Percentiles rank a stretch among this genome's conserved stretches.
phyloP scores from a whole-genome alignment of 1,139 yeast species.

The Lodderomyces theae region DNA sequence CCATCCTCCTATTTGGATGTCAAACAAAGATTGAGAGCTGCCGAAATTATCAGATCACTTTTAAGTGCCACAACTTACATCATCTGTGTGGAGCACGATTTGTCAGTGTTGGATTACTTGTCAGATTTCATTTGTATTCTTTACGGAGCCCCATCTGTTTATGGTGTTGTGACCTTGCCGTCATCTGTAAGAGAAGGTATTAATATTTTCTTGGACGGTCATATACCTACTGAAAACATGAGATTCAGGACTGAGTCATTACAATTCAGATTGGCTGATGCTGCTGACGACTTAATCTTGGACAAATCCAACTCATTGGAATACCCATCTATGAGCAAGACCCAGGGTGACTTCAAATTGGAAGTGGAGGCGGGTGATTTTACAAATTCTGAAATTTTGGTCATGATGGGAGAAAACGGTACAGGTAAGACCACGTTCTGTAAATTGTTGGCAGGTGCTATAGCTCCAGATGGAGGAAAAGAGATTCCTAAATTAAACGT shows the following conservation, averaged over 20 bases:
- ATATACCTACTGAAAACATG: slow-evolving; percentile 93
- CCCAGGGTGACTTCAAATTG: slow-evolving; percentile 93
- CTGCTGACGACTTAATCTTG: slow-evolving; percentile 70
- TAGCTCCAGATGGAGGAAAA: slow-evolving; percentile 76
- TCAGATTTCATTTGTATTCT: slow-evolving; percentile 95
- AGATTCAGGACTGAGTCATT: slow-evolving; percentile 94
- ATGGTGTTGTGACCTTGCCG: slow-evolving; percentile 97
- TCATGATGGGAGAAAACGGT: slow-evolving; percentile 99
- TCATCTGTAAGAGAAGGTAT: slow-evolving; percentile 98
- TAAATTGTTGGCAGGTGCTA: slow-evolving; percentile 88
- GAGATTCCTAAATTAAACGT: slow-evolving; percentile 85
- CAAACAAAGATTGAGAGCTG: slow-evolving; percentile 97
- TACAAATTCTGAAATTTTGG: slow-evolving; percentile 93
- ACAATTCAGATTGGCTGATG: slow-evolving; percentile 93
- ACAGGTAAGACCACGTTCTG: slow-evolving; percentile 98
- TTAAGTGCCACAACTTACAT: slow-evolving; percentile 74
- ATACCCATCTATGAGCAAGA: slow-evolving; percentile 81
- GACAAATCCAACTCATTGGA: slow-evolving; percentile 77
- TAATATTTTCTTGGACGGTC: slow-evolving; percentile 96
- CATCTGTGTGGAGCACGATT: slow-evolving; percentile 97
- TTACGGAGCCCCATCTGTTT: slow-evolving; percentile 96
- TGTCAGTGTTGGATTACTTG: slow-evolving; percentile 92
- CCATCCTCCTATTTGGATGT: slow-evolving; percentile 98
- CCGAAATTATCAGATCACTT: slow-evolving; percentile 85
- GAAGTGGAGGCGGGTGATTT: slow-evolving; percentile 82